These are phyloP conservation scores for Blastomyces gilchristii DNA, from an alignment of 2,329 filamentous ascomycete species.

Conservation along the genomic window DNA sequence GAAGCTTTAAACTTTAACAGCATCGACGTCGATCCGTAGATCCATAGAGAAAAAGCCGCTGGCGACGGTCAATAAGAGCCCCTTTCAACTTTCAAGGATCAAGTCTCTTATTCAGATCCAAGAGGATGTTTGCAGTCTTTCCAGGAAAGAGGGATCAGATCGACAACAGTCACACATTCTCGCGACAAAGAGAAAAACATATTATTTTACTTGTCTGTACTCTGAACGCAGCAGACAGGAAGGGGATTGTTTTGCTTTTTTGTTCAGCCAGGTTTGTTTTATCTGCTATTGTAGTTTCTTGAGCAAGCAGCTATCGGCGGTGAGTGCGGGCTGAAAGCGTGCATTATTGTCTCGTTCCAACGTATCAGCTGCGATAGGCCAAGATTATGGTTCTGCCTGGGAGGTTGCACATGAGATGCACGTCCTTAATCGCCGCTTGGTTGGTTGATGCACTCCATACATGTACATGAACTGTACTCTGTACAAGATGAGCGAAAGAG, in stretches of 20 bases:
- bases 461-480: too few species aligned
- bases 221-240: too few species aligned
- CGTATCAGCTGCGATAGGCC: neutral
- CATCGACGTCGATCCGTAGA: neutral
- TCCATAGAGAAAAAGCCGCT: neutral
- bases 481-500: too few species aligned
- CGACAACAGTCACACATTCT: neutral
- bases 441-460: neutral
- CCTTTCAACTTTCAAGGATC: neutral
- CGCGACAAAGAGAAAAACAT: neutral
- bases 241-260: neutral
- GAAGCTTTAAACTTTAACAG: neutral
- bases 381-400: neutral
- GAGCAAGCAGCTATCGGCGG: neutral
- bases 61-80: neutral
- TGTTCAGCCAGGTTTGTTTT: neutral
- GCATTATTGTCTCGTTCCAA: neutral
- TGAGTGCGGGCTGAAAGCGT: neutral
- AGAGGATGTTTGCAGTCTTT: too few species aligned
- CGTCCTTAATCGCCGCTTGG: neutral
- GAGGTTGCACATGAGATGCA: too few species aligned
- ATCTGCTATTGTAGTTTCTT: neutral
- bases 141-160: too few species aligned
- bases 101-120: too few species aligned
- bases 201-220: too few species aligned